Evolutionary conservation across 1,284 basidiomycete species (phyloP), one percentile per base, ranked within the genome.

Genomic region (Leccinum solheimii): DNA sequence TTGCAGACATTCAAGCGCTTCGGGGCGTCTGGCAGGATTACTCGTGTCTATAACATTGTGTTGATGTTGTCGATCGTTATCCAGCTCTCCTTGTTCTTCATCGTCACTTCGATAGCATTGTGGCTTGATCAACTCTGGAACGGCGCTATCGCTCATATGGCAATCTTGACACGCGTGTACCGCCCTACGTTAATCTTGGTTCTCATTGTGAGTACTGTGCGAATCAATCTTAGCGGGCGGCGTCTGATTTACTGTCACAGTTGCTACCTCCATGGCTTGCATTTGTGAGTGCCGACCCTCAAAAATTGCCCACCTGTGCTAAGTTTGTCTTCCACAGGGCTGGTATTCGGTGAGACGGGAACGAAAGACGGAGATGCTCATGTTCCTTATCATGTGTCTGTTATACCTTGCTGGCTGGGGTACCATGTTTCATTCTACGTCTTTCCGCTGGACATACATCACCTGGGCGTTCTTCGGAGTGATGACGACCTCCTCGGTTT

Each of bases 1-100:
- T 92, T 89, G 90, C 87, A 91, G 73, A 92, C 90, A 1, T 92
- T 91, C 82, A 91, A 92, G 73, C 86, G 90, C 62, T 85, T 92
- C 58, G 90, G 90, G 52, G 90, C 90, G n/a, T 90, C 86, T 6
- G 77, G 85, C 64, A 81, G 80, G 10, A 90, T 92, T 74, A 88
- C 90, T 72, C 83, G 86, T 50, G 73, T 89, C 61, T 92, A 92
- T 78, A 88, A 85, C 72, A 76, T 86, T 53, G 86, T 92, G 60
- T 80, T 92, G 50, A 78, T 81, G 14, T 76, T 92, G 61, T 91
- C 88, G 2, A 90, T 90, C 63, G 78, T 83, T 30, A 85, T 92
- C 54, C 91, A 92, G 69, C 77, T 93, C 21, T 84, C 86, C 30
- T 67, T 90, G 49, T 92, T 91, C 79, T 92, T 92, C 77, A 86